phyloP scores from a whole-genome alignment of 768 basidiomycete genomes.

The Lactifluus piperatus region DNA sequence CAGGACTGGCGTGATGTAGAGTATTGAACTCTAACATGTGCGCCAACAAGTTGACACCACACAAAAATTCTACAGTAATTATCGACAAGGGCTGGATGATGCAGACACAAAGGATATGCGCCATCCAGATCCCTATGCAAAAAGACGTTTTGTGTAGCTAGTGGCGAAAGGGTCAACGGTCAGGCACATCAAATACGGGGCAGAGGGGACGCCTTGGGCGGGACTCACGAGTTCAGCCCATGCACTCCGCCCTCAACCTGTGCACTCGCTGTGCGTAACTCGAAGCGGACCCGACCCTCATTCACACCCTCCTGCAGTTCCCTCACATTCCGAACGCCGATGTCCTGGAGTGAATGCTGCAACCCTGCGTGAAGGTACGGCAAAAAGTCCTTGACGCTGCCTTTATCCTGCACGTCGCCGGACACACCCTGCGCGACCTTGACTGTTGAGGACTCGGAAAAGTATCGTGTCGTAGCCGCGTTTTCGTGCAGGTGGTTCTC shows the following conservation, averaged over 20 bases:
- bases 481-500: conserved; percentile 57
- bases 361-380: conserved; percentile 77
- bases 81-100: background rate
- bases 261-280: conserved; percentile 88
- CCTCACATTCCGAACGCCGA: conserved; percentile 63
- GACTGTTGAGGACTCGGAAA: conserved; percentile 84
- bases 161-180: background rate
- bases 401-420: conserved; percentile 96
- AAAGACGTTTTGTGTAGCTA: conserved; percentile 53
- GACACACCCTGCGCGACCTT: conserved; percentile 97
- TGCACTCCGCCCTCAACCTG: conserved; percentile 96
- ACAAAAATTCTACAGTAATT: background rate
- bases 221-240: conserved; percentile 84
- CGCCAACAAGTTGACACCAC: background rate
- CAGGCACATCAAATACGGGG: background rate
- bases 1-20: too few relatives aligned
- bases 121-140: conserved; percentile 25
- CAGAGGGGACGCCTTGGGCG: background rate
- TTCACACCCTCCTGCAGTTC: conserved; percentile 61
- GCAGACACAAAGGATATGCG: background rate
- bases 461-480: conserved; percentile 93
- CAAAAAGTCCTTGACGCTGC: conserved; percentile 85
- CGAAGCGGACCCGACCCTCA: conserved; percentile 70
- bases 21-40: background rate
- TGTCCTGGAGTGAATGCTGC: conserved; percentile 93